Conservation (phyloP, 2,329 filamentous ascomycete genomes). For the Leptosphaerulina australis region DNA sequence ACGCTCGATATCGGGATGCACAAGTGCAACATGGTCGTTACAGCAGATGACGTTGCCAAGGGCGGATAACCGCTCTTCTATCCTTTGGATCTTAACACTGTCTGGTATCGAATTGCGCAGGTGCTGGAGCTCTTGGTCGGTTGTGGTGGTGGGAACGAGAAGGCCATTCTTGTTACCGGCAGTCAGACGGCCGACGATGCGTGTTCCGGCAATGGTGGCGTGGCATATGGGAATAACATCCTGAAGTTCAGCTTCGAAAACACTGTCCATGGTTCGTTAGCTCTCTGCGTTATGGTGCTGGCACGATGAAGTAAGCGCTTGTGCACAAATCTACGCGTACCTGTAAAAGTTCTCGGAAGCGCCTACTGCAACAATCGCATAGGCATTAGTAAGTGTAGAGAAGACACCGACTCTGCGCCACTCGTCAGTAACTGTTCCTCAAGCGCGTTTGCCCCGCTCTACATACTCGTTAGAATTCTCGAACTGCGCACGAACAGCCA, state of each 20-base stretch:
- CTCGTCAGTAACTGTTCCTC: slow-evolving; percentile 21
- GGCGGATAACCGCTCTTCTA: slow-evolving; percentile 94
- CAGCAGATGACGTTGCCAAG: slow-evolving; percentile 95
- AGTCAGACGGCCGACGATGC: slow-evolving; percentile 94
- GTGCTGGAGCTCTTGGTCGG: slow-evolving; percentile 97
- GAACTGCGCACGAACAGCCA: slow-evolving; percentile 68
- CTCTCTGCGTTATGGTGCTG: slow-evolving; percentile 1
- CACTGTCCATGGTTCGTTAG: slow-evolving; percentile 57
- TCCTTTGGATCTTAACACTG: slow-evolving; percentile 89
- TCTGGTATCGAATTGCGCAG: slow-evolving; percentile 94
- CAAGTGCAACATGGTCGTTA: slow-evolving; percentile 95
- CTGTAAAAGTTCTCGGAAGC: slow-evolving; percentile 99
- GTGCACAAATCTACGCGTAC: slow-evolving; percentile 49
- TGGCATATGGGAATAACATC: slow-evolving; percentile 97
- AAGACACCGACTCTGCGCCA: slow-evolving; percentile 87
- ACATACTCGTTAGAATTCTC: slow-evolving; percentile 89
- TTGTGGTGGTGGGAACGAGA: slow-evolving; percentile 92
- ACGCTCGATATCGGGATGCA: slow-evolving; percentile 94
- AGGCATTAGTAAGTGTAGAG: slow-evolving; percentile 94
- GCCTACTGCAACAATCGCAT: slow-evolving; percentile 90
- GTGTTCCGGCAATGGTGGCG: slow-evolving; percentile 93
- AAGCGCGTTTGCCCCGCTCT: slow-evolving; percentile 4
- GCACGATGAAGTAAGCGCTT: not conserved
- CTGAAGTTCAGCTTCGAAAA: slow-evolving; percentile 97
- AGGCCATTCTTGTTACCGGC: slow-evolving; percentile 97